Evolutionary conservation across 495 filamentous ascomycete species (phyloP).

Genomic region (Cercophora newfieldiana): DNA sequence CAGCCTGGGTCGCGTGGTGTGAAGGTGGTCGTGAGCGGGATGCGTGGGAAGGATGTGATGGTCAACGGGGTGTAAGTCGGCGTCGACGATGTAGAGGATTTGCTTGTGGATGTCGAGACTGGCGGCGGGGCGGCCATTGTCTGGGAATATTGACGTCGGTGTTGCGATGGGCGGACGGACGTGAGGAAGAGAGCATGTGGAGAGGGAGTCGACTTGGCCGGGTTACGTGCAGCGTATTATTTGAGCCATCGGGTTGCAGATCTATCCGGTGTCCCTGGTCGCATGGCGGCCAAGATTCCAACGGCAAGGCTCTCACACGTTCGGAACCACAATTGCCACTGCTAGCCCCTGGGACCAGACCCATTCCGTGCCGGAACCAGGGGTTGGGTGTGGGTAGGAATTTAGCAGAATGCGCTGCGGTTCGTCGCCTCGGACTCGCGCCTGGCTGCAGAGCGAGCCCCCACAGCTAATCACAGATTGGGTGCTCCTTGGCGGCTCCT

Average conservation of each 20-base stretch:
- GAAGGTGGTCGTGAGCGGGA: constrained; percentile 31
- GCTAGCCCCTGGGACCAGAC: not conserved
- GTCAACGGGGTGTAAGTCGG: not conserved
- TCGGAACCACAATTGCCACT: not conserved
- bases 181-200: not conserved
- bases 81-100: too few relatives aligned
- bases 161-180: not conserved
- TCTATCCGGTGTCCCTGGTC: too few relatives aligned
- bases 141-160: not conserved
- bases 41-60: constrained; percentile 21
- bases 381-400: not conserved
- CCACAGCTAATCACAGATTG: not conserved
- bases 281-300: too few relatives aligned
- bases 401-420: not conserved
- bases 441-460: not conserved
- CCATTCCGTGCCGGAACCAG: not conserved
- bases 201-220: too few relatives aligned
- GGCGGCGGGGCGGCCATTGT: not conserved
- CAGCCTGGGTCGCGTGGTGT: constrained; percentile 15
- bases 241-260: too few relatives aligned
- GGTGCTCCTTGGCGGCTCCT: too few relatives aligned
- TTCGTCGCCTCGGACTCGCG: not conserved
- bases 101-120: not conserved
- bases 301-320: too few relatives aligned
- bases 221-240: too few relatives aligned